Conservation (phyloP, 2,329 filamentous ascomycete genomes). For the Blastomyces gilchristii region DNA sequence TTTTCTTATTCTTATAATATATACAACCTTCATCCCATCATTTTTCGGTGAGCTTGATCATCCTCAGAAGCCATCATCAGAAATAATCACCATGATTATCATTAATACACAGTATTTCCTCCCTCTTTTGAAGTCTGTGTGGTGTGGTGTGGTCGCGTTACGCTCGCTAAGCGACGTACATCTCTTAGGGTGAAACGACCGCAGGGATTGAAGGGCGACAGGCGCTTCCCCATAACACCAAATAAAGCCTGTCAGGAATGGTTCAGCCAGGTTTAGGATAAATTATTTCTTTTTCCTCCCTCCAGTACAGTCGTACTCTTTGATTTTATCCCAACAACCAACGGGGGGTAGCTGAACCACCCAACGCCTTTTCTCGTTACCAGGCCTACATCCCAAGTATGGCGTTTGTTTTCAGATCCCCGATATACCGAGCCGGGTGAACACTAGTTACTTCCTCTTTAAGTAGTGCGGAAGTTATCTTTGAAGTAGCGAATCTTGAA, state of each 20-base stretch:
- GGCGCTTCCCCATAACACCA: not conserved
- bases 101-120: not conserved
- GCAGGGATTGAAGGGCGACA: not conserved
- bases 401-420: not conserved
- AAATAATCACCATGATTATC: not conserved
- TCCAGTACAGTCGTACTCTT: not conserved
- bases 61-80: not conserved
- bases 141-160: slow-evolving; percentile 5
- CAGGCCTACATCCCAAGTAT: not conserved
- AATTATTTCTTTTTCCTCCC: not conserved
- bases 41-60: not conserved
- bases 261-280: not conserved
- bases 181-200: not conserved
- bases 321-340: not conserved
- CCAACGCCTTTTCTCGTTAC: not conserved
- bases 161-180: slow-evolving; percentile 3
- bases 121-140: not conserved
- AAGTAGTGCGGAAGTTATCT: not conserved
- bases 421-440: not conserved
- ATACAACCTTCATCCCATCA: not conserved
- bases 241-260: slow-evolving; percentile 1
- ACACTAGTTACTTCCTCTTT: no score
- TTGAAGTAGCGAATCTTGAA: not conserved
- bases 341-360: not conserved
- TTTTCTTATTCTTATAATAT: not conserved